Base-by-base conservation (phyloP, 805 yeast species). In the Starmera amethionina region DNA sequence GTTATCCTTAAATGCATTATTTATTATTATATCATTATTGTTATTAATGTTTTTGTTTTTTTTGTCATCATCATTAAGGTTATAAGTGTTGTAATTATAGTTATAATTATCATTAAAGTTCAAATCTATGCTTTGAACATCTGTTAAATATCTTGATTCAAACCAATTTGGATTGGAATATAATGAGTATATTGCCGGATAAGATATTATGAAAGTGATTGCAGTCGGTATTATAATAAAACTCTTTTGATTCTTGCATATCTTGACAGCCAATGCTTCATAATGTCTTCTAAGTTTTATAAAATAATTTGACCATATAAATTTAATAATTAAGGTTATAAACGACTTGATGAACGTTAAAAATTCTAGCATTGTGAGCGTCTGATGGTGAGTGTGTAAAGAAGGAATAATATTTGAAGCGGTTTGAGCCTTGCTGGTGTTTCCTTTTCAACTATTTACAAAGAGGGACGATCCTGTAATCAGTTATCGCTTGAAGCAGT, bases 221-320 rank as follows among this genome's bases (percentile, higher is more conserved):
- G 75, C 52, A 4, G 70, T 60, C 1, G 81, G 79, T 62, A 70
- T 60, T 9, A 76, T 58, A 25, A 75, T 75, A 48, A 62, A 70
- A 4, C 54, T 47, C 27, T 64, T 50, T 6, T 74, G 75, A 33
- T 59, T 56, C 44, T 47, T 56, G 15, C 63, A 50, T n/a, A 69
- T 56, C n/a, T 40, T 30, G 8, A 35, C 41, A 3, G 64, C 58
- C 3, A 59, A 40, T 9, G 14, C 32, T 0, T 43, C 38, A 37
- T 59, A 59, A 34, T 50, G 45, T 31, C 45, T 49, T 38, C 48
- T 41, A 15, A 50, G 48, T 16, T 38, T 31, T 4, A 37, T 11
- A 14, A 51, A 18, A 25, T 50, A 40, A 12, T 36, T 36, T 27
- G 37, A 36, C 39, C 50, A 48, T 28, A 50, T 27, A 37, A 45